Evolutionary conservation across 345 rosid species (phyloP).

Genomic region (Eutrema yunnanense): DNA sequence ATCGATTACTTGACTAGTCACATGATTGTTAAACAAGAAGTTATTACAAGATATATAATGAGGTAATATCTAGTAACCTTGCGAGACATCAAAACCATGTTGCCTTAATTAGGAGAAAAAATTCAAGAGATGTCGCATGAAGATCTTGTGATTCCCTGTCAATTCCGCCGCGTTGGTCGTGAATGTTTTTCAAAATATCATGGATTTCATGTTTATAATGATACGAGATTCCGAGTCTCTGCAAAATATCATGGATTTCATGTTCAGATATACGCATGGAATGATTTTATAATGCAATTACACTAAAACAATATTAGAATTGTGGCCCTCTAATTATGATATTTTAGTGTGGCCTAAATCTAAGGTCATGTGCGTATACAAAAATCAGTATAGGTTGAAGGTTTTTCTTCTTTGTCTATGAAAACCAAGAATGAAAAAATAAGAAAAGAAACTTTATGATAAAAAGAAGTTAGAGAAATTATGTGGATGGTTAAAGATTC

Average conservation of each 20-base stretch:
- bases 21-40: background rate
- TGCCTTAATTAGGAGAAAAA: slow-evolving; percentile 22
- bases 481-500: too few species aligned
- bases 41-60: background rate
- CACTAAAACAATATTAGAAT: too few species aligned
- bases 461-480: too few species aligned
- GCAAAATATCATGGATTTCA: slow-evolving; percentile 5
- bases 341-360: too few species aligned
- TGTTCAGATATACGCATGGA: too few species aligned
- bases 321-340: too few species aligned
- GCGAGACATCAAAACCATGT: slow-evolving; percentile 16
- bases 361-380: too few species aligned
- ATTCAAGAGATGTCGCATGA: slow-evolving; percentile 23
- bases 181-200: background rate
- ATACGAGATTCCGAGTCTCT: slow-evolving; percentile 34
- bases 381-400: too few species aligned
- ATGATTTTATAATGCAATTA: too few species aligned
- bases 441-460: too few species aligned
- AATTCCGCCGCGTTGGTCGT: background rate
- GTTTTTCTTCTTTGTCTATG: too few species aligned
- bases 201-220: slow-evolving; percentile 23
- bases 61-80: slow-evolving; percentile 1
- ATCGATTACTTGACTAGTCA: background rate
- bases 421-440: too few species aligned
- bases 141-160: slow-evolving; percentile 6